Evolutionary conservation across 495 filamentous ascomycete species (phyloP), one percentile per base, ranked within the genome.

Genomic region (Diplogelasinospora grovesii): DNA sequence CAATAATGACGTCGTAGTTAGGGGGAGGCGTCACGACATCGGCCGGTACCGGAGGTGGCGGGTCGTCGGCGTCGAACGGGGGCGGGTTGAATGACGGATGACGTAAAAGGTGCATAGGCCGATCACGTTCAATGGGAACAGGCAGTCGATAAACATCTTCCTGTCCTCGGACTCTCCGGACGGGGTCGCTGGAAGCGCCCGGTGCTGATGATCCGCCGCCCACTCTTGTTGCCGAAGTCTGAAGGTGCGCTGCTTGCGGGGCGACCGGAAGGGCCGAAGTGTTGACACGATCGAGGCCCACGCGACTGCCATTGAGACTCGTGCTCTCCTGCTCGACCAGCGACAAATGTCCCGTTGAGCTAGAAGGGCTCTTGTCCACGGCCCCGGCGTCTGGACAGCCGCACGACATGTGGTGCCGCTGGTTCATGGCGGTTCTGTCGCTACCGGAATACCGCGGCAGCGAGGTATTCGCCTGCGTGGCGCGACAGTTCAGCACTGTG

Each of bases 401-500:
- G 56, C 88, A 89, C 34, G 82, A 71, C 36, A 72, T 71, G 46
- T 81, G 74, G 49, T 63, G 54, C 19, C 51, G 60, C 11, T 57
- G 52, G 11, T 8, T 14, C 4, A 45, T 36, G 1, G 65, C 50
- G 1, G 68, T 60, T 3, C 70, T 65, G 19, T 81, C 70, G 6
- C 78, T 74, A 13, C 75, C 74, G 18, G 77, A 79, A 52, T 98
- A 98, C 14, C 85, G 84, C 1, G 92, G 92, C 10, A 98, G 77
- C 20, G 80, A 77, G 14, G 85, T 92, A 61, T 97, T 96, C 16
- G 86, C 86, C 56, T 89, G 83, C 1, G 89, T 92, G 7, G 93
- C 92, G 34, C 80, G 87, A 64, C 92, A 98, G 45, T 88, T 90
- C 16, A 98, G 84, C 25, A 96, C 84, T 47, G 95, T 89, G 57